These are phyloP conservation scores for Symbiodinium natans DNA, from an alignment of 73 alveolate genomes.

Conservation along the genomic window DNA sequence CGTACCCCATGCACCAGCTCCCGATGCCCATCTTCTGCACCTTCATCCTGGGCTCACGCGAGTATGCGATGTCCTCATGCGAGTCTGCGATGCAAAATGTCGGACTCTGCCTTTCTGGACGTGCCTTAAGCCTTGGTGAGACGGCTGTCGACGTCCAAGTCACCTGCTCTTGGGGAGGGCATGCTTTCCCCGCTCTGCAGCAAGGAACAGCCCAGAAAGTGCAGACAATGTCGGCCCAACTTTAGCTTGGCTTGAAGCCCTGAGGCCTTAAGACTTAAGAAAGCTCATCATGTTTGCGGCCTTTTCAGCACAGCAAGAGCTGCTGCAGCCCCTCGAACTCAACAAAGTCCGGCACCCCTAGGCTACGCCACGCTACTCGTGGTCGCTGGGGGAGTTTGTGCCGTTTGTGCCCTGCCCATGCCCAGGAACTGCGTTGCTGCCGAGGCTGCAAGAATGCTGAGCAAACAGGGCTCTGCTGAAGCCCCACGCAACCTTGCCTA, in stretches of 20 bases:
- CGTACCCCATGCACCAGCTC: neutral
- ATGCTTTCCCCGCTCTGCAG: neutral
- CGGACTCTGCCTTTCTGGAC: neutral
- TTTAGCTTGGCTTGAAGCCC: too few relatives aligned
- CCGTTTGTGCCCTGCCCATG: neutral
- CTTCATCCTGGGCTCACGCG: neutral
- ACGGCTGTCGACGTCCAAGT: neutral
- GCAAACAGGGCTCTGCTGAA: neutral
- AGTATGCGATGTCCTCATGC: neutral
- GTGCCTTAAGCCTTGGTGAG: neutral
- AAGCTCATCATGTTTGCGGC: neutral
- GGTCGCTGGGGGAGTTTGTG: neutral
- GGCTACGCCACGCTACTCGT: neutral
- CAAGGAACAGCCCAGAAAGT: neutral
- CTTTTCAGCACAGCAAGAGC: neutral
- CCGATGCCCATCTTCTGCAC: neutral
- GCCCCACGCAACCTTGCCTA: neutral
- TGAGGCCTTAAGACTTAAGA: too few relatives aligned
- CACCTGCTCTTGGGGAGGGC: neutral
- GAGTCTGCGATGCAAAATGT: too few relatives aligned
- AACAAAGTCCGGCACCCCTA: too few relatives aligned
- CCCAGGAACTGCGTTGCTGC: neutral
- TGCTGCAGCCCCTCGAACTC: neutral
- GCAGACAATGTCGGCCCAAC: neutral
- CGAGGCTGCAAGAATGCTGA: neutral